Base-by-base conservation (phyloP, 2,329 filamentous ascomycete genomes). In the Juglanconis sp. region DNA sequence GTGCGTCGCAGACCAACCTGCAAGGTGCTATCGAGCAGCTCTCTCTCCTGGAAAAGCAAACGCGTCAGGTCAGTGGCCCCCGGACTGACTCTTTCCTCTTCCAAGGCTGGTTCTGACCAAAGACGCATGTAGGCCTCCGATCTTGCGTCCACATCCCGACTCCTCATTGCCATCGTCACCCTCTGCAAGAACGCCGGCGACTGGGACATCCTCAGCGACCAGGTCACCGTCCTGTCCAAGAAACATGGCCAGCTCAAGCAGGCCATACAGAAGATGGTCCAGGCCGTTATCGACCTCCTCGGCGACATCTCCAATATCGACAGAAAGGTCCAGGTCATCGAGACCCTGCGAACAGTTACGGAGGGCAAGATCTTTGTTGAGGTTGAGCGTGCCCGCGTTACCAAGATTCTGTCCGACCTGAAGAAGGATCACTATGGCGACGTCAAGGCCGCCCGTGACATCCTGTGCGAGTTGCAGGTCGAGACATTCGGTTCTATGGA, bases 291-390 rank as follows among this genome's bases (percentile, higher is more conserved):
- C 88, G 83, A 81, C 62, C 97, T 98, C 76, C 79, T 99, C 70
- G 90, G 96, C 71, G 86, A 90, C 51, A 92, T 92, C 30, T 92
- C 95, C 38, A 89, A 86, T 70, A 72, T 91, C 63, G 92, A 97
- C 68, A 92, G 87, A 40, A 99, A 98, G 80, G 81, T 99, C 60
- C 89, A 91, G 30, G 87, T 96, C 62, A 99, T 99, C 70, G 94
- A 99, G 77, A 96, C 94, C 1, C 77, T 99, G 70, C 87, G 95
- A 68, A 98, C 94, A 47, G 94, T 99, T 53, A 99, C 95, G 8
- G 95, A 99, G 77, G 95, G 95, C 78, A 99, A 99, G 89, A 99
- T 99, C 74, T 99, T 99, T 71, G 94, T 99, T 69, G 95, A 99
- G 81, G 95, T 99, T 56, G 95, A 99, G 82, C 88, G 95, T 67